A percentile compares a stretch with the other conserved stretches of the same genome.
Conservation (phyloP, 208 protist species). For the Wallacemonas rigidus region DNA sequence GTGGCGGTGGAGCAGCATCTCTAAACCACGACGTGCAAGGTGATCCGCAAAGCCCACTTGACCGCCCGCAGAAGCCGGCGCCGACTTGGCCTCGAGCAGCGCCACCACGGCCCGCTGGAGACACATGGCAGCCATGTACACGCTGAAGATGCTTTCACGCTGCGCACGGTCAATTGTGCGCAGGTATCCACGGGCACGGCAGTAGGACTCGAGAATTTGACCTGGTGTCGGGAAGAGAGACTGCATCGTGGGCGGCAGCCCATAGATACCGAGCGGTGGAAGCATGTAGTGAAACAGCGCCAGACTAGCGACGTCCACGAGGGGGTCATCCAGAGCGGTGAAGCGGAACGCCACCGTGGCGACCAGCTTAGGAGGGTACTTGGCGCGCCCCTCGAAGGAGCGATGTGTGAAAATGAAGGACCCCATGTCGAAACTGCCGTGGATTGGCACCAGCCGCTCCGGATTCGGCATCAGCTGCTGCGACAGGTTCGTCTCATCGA, state of each 20-base stretch:
- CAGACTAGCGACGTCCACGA: slow-evolving; percentile 67
- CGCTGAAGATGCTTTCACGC: slow-evolving; percentile 72
- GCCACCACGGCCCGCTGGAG: slow-evolving; percentile 42
- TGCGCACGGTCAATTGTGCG: slow-evolving; percentile 45
- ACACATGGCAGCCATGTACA: slow-evolving; percentile 69
- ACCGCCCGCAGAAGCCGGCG: slow-evolving; percentile 17
- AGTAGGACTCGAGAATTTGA: slow-evolving; percentile 75
- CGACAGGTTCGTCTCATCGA: slow-evolving; percentile 56
- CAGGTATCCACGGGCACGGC: slow-evolving; percentile 66
- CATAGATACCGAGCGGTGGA: slow-evolving; percentile 59
- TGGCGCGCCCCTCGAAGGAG: slow-evolving; percentile 68
- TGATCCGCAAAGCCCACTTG: slow-evolving; percentile 62
- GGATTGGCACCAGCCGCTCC: slow-evolving; percentile 50
- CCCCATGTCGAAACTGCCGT: slow-evolving; percentile 64
- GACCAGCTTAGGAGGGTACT: slow-evolving; percentile 69
- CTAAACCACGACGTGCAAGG: slow-evolving; percentile 50
- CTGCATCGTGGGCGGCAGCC: slow-evolving; percentile 37
- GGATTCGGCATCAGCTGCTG: slow-evolving; percentile 56
- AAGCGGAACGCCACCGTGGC: slow-evolving; percentile 57
- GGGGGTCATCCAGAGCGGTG: slow-evolving; percentile 55
- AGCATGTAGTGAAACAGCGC: slow-evolving; percentile 50
- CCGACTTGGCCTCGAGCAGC: slow-evolving; percentile 34
- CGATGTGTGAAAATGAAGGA: slow-evolving; percentile 68
- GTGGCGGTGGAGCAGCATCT: slow-evolving; percentile 45
- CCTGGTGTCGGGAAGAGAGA: slow-evolving; percentile 54